Base-by-base conservation (phyloP, 2,329 filamentous ascomycete genomes). In the Acephala macrosclerotiorum region DNA sequence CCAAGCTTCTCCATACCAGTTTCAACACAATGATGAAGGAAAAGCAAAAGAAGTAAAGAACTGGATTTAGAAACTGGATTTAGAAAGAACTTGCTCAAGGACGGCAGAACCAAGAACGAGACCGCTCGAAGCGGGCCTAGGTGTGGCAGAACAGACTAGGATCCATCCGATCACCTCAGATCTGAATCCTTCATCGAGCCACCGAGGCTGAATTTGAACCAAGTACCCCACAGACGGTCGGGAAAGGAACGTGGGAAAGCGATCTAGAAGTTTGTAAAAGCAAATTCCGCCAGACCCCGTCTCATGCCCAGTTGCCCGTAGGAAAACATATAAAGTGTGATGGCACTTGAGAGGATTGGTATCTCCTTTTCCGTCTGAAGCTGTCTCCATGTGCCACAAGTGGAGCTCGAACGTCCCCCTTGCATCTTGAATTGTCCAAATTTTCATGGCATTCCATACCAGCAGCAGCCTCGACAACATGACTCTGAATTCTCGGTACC, bases 141-240 rank as follows among this genome's bases (percentile, higher is more conserved):
- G 25, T 53, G 22, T 18, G 18, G n/a, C 49, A 26, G 26, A 22
- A 7, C 8, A 53, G 49, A 53, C 49, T 33, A 29, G 49, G 49
- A 53, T 53, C 20, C 18, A 42, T 42, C 26, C 4, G 22, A 53
- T 29, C 49, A 3, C 49, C 29, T 53, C 25, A 29, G 49, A 26
- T 26, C 49, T 33, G 9, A 33, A 33, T 53, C 18, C 26, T 26
- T 26, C 49, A 53, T 26, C 49, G 11, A 29, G 25, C 49, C 26
- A 16, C 49, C 25, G 25, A 53, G 25, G 49, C 49, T 53, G 49
- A 18, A n/a, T n/a, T n/a, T n/a, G n/a, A n/a, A n/a, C n/a, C n/a
- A n/a, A n/a, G n/a, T 53, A 53, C 49, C 49, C 49, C 49, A 53
- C 49, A 53, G 12, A 25, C 45, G 49, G 49, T 25, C 29, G 14